Percentiles rank a stretch among this genome's conserved stretches.
phyloP scores from a whole-genome alignment of 768 basidiomycete genomes.

The Tylopilus felleus region DNA sequence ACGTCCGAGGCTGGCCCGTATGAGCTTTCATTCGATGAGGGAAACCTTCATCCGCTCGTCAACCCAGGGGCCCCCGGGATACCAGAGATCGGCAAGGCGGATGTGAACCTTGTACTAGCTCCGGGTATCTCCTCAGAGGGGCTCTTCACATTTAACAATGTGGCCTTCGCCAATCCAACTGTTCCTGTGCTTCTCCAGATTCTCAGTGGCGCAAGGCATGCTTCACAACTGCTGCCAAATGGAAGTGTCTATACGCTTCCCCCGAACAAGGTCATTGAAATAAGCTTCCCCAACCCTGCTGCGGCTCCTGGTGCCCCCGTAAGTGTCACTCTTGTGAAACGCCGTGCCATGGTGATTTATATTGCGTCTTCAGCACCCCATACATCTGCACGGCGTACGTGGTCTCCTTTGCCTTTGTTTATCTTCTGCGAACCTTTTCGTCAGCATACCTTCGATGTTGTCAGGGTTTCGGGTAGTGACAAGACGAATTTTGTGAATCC shows the following conservation, averaged over 20 bases:
- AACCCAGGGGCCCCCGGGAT: slow-evolving; percentile 36
- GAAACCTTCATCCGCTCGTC: slow-evolving; percentile 35
- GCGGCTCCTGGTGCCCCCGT: slow-evolving; percentile 28
- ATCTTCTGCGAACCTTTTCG: not conserved
- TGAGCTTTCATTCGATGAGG: slow-evolving; percentile 35
- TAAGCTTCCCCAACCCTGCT: slow-evolving; percentile 40
- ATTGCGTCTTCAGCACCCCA: slow-evolving; percentile 27
- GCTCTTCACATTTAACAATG: slow-evolving; percentile 24
- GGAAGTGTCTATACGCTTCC: slow-evolving; percentile 47
- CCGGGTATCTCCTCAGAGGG: not conserved
- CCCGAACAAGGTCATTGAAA: not conserved
- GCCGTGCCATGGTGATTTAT: not conserved
- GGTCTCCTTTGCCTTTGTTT: not conserved
- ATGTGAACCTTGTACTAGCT: slow-evolving; percentile 32
- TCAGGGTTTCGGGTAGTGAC: not conserved
- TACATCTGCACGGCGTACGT: slow-evolving; percentile 40
- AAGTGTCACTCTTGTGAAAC: slow-evolving; percentile 6
- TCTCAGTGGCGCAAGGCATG: slow-evolving; percentile 44
- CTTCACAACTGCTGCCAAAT: slow-evolving; percentile 43
- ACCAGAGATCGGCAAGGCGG: slow-evolving; percentile 37
- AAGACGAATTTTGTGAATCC: slow-evolving; percentile 34
- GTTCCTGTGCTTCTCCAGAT: not conserved
- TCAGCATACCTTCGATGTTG: slow-evolving; percentile 34
- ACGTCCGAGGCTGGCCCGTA: slow-evolving; percentile 34
- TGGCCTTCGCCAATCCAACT: slow-evolving; percentile 27